Base-by-base conservation (phyloP, 75 land plant species). In the Picea glauca region DNA sequence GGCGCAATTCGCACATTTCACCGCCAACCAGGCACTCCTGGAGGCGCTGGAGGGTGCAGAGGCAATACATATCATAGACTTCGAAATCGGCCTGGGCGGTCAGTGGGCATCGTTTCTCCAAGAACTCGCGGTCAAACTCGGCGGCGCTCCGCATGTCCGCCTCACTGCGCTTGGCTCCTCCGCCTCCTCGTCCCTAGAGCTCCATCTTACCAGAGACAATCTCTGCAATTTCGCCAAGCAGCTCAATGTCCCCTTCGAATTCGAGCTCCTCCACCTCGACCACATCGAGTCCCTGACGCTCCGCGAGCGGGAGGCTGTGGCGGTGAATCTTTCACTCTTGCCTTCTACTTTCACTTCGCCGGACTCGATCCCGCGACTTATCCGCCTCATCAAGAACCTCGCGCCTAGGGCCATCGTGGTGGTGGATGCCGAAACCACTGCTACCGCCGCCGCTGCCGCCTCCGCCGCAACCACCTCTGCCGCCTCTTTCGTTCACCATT, bases 61-160 rank as follows among this genome's bases (percentile, higher is more conserved):
- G 67, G 43, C 78, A 67, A 43, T 96, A 66, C 98, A 94, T 76
- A 58, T 96, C 72, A 82, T 96, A 62, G 98, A 96, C 54, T 92
- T 93, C 73, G 98, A 92, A 59, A 80, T 93, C 78, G 92, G 94
- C 31, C 66, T 94, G 13, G 98, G 98, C 54, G 89, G 88, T 18
- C 94, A 96, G 75, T 93, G 96, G 93, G 93, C 98, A 0, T 90
- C 98, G 14, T 85, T 93, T 76, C 73, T 92, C 76, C 90, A 85
- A 78, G 98, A 91, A 57, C 60, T 95, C 38, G 85, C 91, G 23
- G 80, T 87, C 60, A 78, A 77, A 58, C 43, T 67, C 4, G 33
- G 70, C 74, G 75, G 77, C 38, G 65, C 86, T 0, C 85, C 91
- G 0, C 58, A 60, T 18, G 58, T 94, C 31, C 83, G 91, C 13